A percentile compares a stretch with the other conserved stretches of the same genome.
Conservation (phyloP, 345 rosid species). For the Sapria himalayana region DNA sequence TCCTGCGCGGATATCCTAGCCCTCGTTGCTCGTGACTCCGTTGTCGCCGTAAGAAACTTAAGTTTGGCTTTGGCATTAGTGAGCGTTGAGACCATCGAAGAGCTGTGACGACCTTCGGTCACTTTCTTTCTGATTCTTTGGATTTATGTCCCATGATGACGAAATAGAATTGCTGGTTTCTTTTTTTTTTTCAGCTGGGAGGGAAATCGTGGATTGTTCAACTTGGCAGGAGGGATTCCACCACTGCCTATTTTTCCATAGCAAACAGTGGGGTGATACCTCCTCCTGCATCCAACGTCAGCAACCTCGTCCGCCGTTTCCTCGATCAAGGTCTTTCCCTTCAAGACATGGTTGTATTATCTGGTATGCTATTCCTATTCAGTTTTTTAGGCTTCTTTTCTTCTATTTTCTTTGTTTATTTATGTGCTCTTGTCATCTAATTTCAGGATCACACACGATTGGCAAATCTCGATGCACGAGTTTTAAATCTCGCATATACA, state of each 20-base stretch:
- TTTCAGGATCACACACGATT: conserved; percentile 62
- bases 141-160: not conserved
- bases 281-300: conserved; percentile 13
- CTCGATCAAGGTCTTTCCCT: conserved; percentile 18
- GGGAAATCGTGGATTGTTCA: conserved; percentile 23
- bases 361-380: conserved; percentile 22
- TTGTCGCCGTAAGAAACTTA: conserved; percentile 24
- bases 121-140: not conserved
- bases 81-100: too few species aligned
- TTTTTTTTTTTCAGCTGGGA: conserved; percentile 8
- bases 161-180: not conserved
- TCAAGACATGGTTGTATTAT: conserved; percentile 22
- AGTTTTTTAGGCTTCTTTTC: not conserved
- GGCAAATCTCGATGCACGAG: conserved; percentile 71
- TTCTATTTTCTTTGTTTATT: not conserved
- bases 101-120: too few species aligned
- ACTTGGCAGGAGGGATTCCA: conserved; percentile 29
- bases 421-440: too few species aligned
- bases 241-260: conserved; percentile 17
- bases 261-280: conserved; percentile 30
- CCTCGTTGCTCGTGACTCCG: conserved; percentile 16
- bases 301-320: conserved; percentile 19
- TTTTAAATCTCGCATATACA: conserved; percentile 20
- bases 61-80: too few species aligned
- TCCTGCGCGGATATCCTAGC: conserved; percentile 22